These are phyloP conservation scores for Arthrobotrys sinensis DNA, from an alignment of 2,329 filamentous ascomycete species.

Conservation along the genomic window DNA sequence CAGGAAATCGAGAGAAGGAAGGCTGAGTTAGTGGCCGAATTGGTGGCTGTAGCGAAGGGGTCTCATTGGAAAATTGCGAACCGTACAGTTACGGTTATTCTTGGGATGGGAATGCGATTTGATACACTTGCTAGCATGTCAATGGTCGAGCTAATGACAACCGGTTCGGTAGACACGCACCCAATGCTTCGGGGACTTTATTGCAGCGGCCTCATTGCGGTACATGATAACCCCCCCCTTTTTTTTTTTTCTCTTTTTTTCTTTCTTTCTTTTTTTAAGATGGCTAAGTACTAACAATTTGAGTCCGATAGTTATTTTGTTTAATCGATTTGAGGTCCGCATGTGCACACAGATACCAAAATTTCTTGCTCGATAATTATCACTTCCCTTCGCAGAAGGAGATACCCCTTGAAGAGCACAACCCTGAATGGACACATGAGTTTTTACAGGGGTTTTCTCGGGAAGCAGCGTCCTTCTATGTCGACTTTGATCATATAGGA, in stretches of 20 bases:
- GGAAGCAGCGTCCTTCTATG: conserved; percentile 85
- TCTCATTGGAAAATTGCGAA: conserved; percentile 98
- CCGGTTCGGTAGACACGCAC: conserved; percentile 89
- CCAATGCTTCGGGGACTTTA: conserved; percentile 87
- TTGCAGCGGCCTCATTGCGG: conserved; percentile 80
- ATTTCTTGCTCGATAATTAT: conserved; percentile 86
- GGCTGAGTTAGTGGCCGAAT: conserved; percentile 81
- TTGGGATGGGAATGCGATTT: conserved; percentile 92
- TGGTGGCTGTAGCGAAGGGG: conserved; percentile 81
- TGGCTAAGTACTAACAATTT: conserved; percentile 39
- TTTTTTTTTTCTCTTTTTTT: too few species aligned
- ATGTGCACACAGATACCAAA: conserved; percentile 88
- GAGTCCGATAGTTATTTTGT: conserved; percentile 76
- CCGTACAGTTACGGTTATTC: conserved; percentile 88
- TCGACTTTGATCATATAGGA: conserved; percentile 91
- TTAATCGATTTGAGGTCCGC: conserved; percentile 87
- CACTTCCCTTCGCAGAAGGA: conserved; percentile 82
- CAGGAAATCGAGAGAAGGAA: conserved; percentile 84
- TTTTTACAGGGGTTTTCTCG: conserved; percentile 84
- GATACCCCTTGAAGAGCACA: conserved; percentile 80
- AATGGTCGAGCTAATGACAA: conserved; percentile 85
- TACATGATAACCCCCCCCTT: conserved; percentile 51
- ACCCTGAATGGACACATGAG: conserved; percentile 82
- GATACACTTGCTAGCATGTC: conserved; percentile 85
- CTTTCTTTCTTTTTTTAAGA: too few species aligned